Conservation (phyloP, 176 grass and related monocot species). For the Dactylis glomerata region DNA sequence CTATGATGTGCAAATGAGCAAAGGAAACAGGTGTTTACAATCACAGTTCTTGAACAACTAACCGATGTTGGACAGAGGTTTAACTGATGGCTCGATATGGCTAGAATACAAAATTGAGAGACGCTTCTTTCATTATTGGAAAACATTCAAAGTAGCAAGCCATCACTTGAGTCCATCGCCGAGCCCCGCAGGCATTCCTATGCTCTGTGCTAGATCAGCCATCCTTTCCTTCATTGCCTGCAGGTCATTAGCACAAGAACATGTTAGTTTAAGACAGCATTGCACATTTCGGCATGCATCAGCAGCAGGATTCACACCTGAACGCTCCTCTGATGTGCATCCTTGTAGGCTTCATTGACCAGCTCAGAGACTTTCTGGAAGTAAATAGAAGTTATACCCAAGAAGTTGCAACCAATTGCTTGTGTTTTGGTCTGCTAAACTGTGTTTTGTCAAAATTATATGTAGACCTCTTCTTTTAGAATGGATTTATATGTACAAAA, state of each 20-base stretch:
- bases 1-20: not conserved
- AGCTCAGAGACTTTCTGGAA: slow-evolving; percentile 79
- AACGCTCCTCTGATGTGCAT: slow-evolving; percentile 87
- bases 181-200: slow-evolving; percentile 86
- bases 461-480: not conserved
- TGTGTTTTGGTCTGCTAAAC: not conserved
- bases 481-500: not conserved
- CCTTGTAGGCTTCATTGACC: slow-evolving; percentile 93
- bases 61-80: not conserved
- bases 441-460: not conserved
- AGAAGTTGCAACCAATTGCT: not conserved
- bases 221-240: slow-evolving; percentile 99
- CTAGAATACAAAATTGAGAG: slow-evolving; percentile 67
- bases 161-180: slow-evolving; percentile 61
- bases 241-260: not conserved
- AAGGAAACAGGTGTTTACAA: slow-evolving; percentile 13
- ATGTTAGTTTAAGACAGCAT: slow-evolving; percentile 5
- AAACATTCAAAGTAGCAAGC: not conserved
- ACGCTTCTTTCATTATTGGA: slow-evolving; percentile 18
- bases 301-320: slow-evolving; percentile 39
- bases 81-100: slow-evolving; percentile 16
- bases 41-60: slow-evolving; percentile 27
- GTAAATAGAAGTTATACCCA: not conserved
- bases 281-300: not conserved
- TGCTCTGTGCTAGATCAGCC: slow-evolving; percentile 84